Percentiles rank a stretch among this genome's conserved stretches.
phyloP scores from a whole-genome alignment of 2,329 filamentous ascomycete genomes.

The Cercospora berteroae region DNA sequence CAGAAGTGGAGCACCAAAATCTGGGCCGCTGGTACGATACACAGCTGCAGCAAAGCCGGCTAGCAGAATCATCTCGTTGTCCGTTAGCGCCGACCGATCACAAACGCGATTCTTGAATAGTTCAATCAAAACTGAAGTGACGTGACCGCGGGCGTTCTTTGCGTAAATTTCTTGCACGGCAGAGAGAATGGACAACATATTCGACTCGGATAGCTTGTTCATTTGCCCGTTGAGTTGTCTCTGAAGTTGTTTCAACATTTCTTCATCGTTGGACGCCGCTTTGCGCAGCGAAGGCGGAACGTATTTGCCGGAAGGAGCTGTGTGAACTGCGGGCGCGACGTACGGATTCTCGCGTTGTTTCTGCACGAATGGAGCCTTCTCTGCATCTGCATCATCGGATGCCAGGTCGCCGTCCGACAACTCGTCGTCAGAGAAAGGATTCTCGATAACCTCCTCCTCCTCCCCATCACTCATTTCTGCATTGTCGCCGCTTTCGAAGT shows the following conservation, averaged over 20 bases:
- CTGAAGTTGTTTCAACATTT: constrained; percentile 66
- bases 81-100: constrained; percentile 73
- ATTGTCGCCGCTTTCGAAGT: constrained; percentile 27
- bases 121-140: constrained; percentile 76
- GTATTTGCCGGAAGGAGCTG: constrained; percentile 64
- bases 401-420: constrained; percentile 35
- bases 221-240: constrained; percentile 83
- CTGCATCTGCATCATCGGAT: constrained; percentile 39
- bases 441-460: constrained; percentile 39
- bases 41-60: constrained; percentile 85
- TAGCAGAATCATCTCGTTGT: constrained; percentile 86
- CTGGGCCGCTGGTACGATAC: constrained; percentile 82
- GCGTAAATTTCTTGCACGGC: constrained; percentile 83
- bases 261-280: constrained; percentile 60
- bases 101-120: constrained; percentile 75
- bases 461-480: constrained; percentile 31
- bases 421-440: constrained; percentile 38
- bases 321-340: constrained; percentile 61
- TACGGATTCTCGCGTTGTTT: constrained; percentile 80
- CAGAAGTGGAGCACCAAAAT: constrained; percentile 84
- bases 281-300: constrained; percentile 80
- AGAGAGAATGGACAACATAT: constrained; percentile 76
- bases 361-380: constrained; percentile 25
- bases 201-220: constrained; percentile 90
- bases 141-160: constrained; percentile 79